Evolutionary conservation across 805 yeast species (phyloP).

Genomic region (Teunomyces barrocoloradensis): DNA sequence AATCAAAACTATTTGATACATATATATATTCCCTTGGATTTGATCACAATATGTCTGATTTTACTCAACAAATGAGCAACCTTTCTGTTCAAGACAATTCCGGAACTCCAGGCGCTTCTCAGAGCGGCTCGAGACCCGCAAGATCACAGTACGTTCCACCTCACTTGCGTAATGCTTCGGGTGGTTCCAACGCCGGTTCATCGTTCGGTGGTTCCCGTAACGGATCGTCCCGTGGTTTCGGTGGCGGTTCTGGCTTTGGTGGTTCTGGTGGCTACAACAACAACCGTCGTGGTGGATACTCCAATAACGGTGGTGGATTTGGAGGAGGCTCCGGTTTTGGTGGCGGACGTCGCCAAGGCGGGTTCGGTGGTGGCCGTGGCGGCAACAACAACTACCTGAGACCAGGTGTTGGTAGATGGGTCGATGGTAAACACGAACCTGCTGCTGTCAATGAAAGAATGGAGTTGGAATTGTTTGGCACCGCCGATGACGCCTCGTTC

Average conservation of each 20-base stretch:
- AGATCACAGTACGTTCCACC: slow-evolving; percentile 29
- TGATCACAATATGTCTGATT: slow-evolving; percentile 50
- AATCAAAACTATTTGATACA: slow-evolving; percentile 3
- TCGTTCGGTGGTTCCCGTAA: slow-evolving; percentile 29
- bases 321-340: slow-evolving; percentile 15
- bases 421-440: slow-evolving; percentile 84
- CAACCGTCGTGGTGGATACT: slow-evolving; percentile 25
- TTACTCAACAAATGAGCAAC: slow-evolving; percentile 56
- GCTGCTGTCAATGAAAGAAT: slow-evolving; percentile 65
- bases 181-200: slow-evolving; percentile 25
- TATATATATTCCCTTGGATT: slow-evolving; percentile 5
- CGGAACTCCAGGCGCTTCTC: slow-evolving; percentile 15
- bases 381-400: slow-evolving; percentile 30
- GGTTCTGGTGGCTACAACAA: slow-evolving; percentile 30
- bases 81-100: slow-evolving; percentile 45
- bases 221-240: slow-evolving; percentile 14
- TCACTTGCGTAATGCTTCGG: slow-evolving; percentile 29
- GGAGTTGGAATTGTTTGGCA: slow-evolving; percentile 84
- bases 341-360: slow-evolving; percentile 18
- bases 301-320: slow-evolving; percentile 11
- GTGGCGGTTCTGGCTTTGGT: slow-evolving; percentile 13
- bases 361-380: slow-evolving; percentile 24
- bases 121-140: slow-evolving; percentile 20
- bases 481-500: slow-evolving; percentile 65
- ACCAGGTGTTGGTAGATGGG: slow-evolving; percentile 76